Evolutionary conservation across 768 basidiomycete species (phyloP), one percentile per base, ranked within the genome.

Genomic region (Leccinum imitatum): DNA sequence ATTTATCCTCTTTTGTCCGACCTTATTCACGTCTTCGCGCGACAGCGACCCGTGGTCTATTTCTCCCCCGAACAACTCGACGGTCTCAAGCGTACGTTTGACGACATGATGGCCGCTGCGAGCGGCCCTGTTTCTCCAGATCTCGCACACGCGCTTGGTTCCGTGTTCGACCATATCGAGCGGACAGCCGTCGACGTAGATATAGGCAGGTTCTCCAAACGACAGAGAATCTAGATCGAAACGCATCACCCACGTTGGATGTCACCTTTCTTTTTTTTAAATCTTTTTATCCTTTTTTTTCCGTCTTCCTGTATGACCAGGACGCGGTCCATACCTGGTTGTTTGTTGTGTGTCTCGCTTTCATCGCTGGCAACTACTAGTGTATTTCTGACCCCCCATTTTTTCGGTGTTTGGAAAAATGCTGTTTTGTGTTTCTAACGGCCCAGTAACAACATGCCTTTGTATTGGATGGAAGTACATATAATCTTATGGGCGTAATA

Each of bases 111-210:
- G 68, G 44, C 21, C 6, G 70, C 67, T 9, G 72, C 72, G 19
- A 68, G 64, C 44, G 73, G 72, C 1, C 71, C 72, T 1, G 70
- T 75, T 3, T 46, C 71, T 15, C 72, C 71, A 7, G 68, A 73
- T 0, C 65, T 75, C 19, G 72, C 72, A 10, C 71, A 68, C n/a
- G 68, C 66, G 4, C 63, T 73, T 10, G 73, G 72, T 10, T 65
- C 73, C 13, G 73, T 73, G 14, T 75, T 73, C 27, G 69, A 75
- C 52, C 72, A 73, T 33, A 73, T 73, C 57, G 72, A 73, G 48
- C 69, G 68, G 54, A 72, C 73, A 21, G 64, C 59, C 27, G 63
- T 62, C 9, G 72, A 73, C 6, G 46, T 70, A 35, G 71, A 73
- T 51, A 44, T 68, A 13, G 61, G 60, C 55, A 57, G 73, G 41